These are phyloP conservation scores for Carex arenaria DNA, from an alignment of 202 grass and related monocot genomes.

Conservation along the genomic window DNA sequence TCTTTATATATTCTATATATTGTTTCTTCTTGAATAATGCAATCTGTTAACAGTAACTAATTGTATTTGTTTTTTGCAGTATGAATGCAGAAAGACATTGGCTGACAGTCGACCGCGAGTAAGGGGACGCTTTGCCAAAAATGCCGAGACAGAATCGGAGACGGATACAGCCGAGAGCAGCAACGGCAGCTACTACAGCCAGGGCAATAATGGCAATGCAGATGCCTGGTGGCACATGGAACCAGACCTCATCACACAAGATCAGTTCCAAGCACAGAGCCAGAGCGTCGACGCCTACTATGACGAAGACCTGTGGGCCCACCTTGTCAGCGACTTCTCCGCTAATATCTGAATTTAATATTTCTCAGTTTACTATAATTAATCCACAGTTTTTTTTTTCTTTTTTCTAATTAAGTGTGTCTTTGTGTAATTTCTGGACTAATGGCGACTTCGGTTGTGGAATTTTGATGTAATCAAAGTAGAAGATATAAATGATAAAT, in stretches of 20 bases:
- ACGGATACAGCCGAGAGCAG: conserved; percentile 18
- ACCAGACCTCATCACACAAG: conserved; percentile 17
- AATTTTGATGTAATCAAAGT: background rate
- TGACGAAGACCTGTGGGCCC: conserved; percentile 59
- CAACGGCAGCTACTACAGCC: conserved; percentile 20
- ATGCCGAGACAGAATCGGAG: conserved; percentile 42
- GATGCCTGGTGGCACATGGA: conserved; percentile 26
- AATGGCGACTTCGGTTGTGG: background rate
- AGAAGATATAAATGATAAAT: background rate
- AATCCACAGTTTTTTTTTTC: background rate
- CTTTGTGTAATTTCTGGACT: too few species aligned
- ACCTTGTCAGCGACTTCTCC: conserved; percentile 48
- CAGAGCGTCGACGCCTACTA: background rate
- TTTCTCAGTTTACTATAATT: background rate
- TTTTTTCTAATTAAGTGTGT: background rate
- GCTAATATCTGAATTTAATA: conserved; percentile 22
- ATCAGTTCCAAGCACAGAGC: conserved; percentile 5
- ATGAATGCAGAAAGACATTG: conserved; percentile 92
- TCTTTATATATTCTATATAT: background rate
- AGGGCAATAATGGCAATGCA: background rate
- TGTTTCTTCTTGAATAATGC: conserved; percentile 48
- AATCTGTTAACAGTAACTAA: conserved; percentile 51
- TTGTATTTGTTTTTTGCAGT: conserved; percentile 27
- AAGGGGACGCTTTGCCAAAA: conserved; percentile 77
- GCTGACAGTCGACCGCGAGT: conserved; percentile 82